Evolutionary conservation across 805 yeast species (phyloP), one percentile per base, ranked within the genome.

Genomic region (Barnettozyma populi): DNA sequence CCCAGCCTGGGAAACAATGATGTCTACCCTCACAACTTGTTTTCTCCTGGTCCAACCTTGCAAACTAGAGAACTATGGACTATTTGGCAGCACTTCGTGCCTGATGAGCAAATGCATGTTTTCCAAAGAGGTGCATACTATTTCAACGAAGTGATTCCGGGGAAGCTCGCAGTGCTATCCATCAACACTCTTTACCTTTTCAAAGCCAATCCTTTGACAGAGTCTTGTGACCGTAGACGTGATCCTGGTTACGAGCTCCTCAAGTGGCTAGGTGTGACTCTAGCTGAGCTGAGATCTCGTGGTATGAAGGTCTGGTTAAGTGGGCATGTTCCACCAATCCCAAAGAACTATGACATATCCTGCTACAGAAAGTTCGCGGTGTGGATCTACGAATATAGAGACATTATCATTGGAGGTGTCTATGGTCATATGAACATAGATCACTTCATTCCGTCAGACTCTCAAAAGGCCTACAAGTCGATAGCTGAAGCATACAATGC

Each of bases 381-480:
- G n/a, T 88, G 95, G 95, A 67, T 81, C 32, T 79, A 86, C 57
- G 96, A 87, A 61, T 88, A 84, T 61, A 72, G 95, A 54, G 96
- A 88, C 62, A 76, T 88, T 36, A 84, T 88, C 24, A 72, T 89
- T 52, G 96, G 96, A 18, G 89, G 90, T 10, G 67, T 88, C 27
- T 88, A 77, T 62, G 96, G 96, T 0, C 96, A 88, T 62, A 88
- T 88, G 96, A 88, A 88, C 64, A 71, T 87, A 46, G 96, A 89
- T 61, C 96, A 88, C 67, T 87, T 85, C 62, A 73, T 86, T 40
- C 89, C 95, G 0, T 69, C 84, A 51, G 92, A 88, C 66, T 75
- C 88, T 2, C 75, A 73, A 42, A 76, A 78, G 54, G 87, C 94
- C 0, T 82, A 86, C 69, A 72, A 73, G 49, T 75, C 59, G 8